Evolutionary conservation across 768 basidiomycete species (phyloP), one percentile per base, ranked within the genome.

Genomic region (Serendipita sp.): DNA sequence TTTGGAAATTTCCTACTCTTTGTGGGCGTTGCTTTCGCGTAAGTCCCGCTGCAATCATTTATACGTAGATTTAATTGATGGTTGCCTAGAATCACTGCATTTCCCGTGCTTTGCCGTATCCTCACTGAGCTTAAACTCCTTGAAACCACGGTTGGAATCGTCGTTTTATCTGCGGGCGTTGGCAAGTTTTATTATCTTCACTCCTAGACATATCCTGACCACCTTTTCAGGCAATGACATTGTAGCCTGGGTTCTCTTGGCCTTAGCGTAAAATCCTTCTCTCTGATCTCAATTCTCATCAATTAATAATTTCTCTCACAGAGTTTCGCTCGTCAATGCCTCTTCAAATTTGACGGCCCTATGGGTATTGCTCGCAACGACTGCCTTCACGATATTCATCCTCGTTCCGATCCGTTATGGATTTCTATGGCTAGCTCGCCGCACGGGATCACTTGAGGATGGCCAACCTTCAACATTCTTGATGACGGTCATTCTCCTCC

Each of bases 1-100:
- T 88, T 85, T 69, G 87, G 89, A 24, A 83, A 89, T 72, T 94
- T 93, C 74, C 73, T 92, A 38, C 81, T 95, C 30, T 95, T 95
- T 75, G 81, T 84, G 64, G 89, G 88, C 28, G 89, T 91, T 3
- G 88, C 90, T 1, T 79, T 89, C 68, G 83, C 87, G 56, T 60
- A 60, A 24, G 56, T 16, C n/a, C 38, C 5, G 38, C n/a, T 51
- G 8, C 48, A n/a, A 46, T 46, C 45, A 11, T 46, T 18, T 11
- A 46, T 46, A 46, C 24, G 24, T 24, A 24, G 24, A 24, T 24
- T 24, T 24, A 24, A 24, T 24, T 46, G 45, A 46, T 46, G 13
- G 45, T 60, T 24, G 32, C 32, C 8, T n/a, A 60, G 56, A 2
- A 88, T 89, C 72, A 89, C 87, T 2, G 87, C 87, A 0, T 90